A percentile compares a stretch with the other conserved stretches of the same genome.
phyloP scores from a whole-genome alignment of 2,329 filamentous ascomycete species.

The Oidium heveae region DNA sequence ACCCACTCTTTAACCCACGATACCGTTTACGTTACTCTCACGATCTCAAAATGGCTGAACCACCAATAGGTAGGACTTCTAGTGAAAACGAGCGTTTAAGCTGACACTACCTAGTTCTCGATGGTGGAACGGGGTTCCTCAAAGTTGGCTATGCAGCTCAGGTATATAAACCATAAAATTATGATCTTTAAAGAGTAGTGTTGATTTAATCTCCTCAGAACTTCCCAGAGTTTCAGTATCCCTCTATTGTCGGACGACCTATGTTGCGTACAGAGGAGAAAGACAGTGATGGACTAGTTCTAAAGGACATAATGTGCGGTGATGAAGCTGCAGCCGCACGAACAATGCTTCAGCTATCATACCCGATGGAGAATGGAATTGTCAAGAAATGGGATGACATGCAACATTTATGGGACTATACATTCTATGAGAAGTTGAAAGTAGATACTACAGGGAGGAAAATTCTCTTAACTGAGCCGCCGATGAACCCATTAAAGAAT shows the following conservation, averaged over 20 bases:
- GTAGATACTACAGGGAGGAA: slow-evolving; percentile 78
- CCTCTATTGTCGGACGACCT: slow-evolving; percentile 89
- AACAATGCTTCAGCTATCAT: slow-evolving; percentile 95
- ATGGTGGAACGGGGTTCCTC: slow-evolving; percentile 97
- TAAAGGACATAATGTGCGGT: slow-evolving; percentile 99
- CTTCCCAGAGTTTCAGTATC: slow-evolving; percentile 97
- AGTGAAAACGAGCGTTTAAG: background rate
- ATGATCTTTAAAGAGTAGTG: background rate
- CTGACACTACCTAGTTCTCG: slow-evolving; percentile 44
- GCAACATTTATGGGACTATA: slow-evolving; percentile 99
- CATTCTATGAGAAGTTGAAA: slow-evolving; percentile 91
- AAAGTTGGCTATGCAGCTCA: slow-evolving; percentile 96
- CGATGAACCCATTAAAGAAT: slow-evolving; percentile 94
- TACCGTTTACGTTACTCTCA: background rate
- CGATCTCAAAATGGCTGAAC: slow-evolving; percentile 11
- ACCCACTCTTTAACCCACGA: background rate
- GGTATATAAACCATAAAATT: slow-evolving; percentile 18
- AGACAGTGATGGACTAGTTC: slow-evolving; percentile 36
- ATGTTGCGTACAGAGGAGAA: slow-evolving; percentile 91
- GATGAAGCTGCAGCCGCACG: slow-evolving; percentile 90
- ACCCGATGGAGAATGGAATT: slow-evolving; percentile 99
- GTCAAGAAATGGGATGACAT: slow-evolving; percentile 99
- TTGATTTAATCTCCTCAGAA: slow-evolving; percentile 29
- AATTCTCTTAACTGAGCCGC: slow-evolving; percentile 90
- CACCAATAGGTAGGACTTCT: slow-evolving; percentile 14